Base-by-base conservation (phyloP, 495 filamentous ascomycete genomes). In the Chaetomium tenue region DNA sequence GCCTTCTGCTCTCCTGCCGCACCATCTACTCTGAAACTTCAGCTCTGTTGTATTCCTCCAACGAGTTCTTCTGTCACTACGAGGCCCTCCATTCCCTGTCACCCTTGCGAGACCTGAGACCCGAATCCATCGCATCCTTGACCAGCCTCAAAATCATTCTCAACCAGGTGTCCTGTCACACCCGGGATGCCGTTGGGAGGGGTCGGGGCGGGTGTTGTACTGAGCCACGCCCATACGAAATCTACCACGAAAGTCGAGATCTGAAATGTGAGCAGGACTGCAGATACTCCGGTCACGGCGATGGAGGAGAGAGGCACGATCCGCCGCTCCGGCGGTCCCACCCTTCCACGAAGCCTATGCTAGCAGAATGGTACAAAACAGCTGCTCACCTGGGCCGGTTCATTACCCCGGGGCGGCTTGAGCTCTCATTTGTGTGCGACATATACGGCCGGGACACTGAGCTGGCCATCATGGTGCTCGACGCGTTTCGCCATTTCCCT, bases 361-460 rank as follows among this genome's bases (percentile, higher is more conserved):
- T 66, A 3, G 15, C 11, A 40, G 64, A 66, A 42, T 66, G 58
- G 58, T 46, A 66, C 52, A n/a, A 12, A 1, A 42, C 64, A 1
- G 64, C 52, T 2, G 50, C 37, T 0, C 44, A 50, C 18, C 8
- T 66, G 5, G 56, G 57, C 22, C 26, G 52, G 25, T 50, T 44
- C 40, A 18, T 37, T 28, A 54, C 15, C 16, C 52, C 28, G 0
- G 52, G 52, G 1, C 52, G 20, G 15, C 52, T 54, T 3, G 28
- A 54, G 18, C 52, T 54, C 2, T 18, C 13, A 0, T 11, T 54
- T 1, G 52, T 54, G 26, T 54, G 52, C 18, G 52, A 54, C 18
- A 26, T 54, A 0, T 20, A 33, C 15, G 13, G 15, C 15, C 52
- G 26, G 0, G 52, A 37, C 3, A 23, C n/a, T 3, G 2, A 37